Conservation (phyloP, 371 early-diverging fungal genomes). For the Mortierella sp. region DNA sequence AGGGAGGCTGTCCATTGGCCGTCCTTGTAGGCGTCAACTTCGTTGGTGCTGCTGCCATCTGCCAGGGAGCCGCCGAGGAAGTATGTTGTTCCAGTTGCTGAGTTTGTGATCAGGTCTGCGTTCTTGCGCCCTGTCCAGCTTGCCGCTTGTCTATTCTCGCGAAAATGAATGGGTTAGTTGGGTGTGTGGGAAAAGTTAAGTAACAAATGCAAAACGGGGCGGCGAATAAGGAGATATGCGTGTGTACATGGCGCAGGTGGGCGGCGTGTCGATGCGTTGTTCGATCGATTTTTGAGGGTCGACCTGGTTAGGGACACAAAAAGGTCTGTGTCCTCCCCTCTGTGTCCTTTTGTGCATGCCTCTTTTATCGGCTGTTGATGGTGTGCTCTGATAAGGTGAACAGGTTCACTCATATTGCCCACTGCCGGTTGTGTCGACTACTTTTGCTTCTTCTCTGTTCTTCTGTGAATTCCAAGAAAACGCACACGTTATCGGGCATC, state of each 20-base stretch:
- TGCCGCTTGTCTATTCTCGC: slow-evolving; percentile 31
- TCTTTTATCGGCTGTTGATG: neutral
- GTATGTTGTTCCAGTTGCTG: slow-evolving; percentile 25
- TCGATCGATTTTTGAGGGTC: neutral
- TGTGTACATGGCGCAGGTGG: neutral
- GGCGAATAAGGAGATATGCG: neutral
- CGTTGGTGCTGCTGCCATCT: slow-evolving; percentile 27
- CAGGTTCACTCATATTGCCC: neutral
- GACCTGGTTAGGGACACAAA: neutral
- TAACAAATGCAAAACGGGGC: neutral
- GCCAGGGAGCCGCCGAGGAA: slow-evolving; percentile 32
- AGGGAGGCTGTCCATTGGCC: slow-evolving; percentile 18
- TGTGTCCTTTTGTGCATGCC: neutral
- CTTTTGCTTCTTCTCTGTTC: neutral
- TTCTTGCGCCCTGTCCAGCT: slow-evolving; percentile 23
- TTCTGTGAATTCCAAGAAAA: neutral
- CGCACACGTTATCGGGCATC: neutral
- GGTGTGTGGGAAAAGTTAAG: neutral
- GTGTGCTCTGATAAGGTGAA: neutral
- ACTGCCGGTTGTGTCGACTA: neutral
- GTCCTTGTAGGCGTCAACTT: slow-evolving; percentile 31
- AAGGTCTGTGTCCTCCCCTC: neutral
- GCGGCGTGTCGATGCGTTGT: neutral
- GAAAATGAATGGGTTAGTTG: neutral
- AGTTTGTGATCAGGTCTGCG: slow-evolving; percentile 29